Evolutionary conservation across 805 yeast genomes (phyloP).

Genomic region (Ogataea neopini): DNA sequence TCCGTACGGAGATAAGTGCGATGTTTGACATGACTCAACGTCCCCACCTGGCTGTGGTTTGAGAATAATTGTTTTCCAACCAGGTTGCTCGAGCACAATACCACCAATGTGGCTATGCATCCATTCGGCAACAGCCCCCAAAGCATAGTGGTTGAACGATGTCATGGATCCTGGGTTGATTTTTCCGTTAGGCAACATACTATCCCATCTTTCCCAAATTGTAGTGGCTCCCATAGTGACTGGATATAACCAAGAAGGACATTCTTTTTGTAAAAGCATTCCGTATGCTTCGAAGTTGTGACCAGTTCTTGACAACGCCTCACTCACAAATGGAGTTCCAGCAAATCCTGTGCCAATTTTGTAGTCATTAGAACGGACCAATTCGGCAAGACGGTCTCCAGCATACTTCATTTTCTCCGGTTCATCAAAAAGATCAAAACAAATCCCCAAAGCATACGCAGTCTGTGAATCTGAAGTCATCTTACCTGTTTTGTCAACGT

Average conservation of each 20-base stretch:
- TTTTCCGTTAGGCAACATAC: constrained; percentile 29
- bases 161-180: constrained; percentile 32
- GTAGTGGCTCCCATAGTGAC: constrained; percentile 33
- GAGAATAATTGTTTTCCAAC: constrained; percentile 19
- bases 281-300: constrained; percentile 24
- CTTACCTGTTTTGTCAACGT: constrained; percentile 21
- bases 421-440: constrained; percentile 18
- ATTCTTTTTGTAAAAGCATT: constrained; percentile 24
- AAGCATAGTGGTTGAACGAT: constrained; percentile 30
- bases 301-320: constrained; percentile 23
- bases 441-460: constrained; percentile 25
- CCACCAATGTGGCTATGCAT: constrained; percentile 24
- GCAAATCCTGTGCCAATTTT: constrained; percentile 31
- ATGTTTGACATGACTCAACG: constrained; percentile 9
- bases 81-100: constrained; percentile 15
- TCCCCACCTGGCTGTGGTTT: constrained; percentile 18
- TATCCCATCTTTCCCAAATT: constrained; percentile 33
- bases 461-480: constrained; percentile 27
- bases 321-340: constrained; percentile 31
- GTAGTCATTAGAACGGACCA: constrained; percentile 8
- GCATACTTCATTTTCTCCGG: constrained; percentile 18
- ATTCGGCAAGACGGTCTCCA: constrained; percentile 20
- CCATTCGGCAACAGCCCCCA: constrained; percentile 27
- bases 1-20: constrained; percentile 17
- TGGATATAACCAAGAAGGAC: constrained; percentile 33